Conservation (phyloP, 306 rosid genomes). For the Sicyos edulis region DNA sequence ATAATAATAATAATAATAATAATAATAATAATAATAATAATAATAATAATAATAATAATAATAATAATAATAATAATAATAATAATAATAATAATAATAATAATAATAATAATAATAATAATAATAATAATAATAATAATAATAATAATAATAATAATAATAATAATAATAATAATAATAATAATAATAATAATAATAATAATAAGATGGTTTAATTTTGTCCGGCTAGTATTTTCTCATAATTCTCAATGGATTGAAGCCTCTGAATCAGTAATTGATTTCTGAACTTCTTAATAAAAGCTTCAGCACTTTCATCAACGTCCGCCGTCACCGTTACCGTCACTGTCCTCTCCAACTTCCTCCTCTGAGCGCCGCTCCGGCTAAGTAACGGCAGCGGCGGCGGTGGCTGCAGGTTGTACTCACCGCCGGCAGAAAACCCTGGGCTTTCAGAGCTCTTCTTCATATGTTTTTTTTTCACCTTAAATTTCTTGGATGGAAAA, state of each 20-base stretch:
- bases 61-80: no score
- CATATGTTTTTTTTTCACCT: not conserved
- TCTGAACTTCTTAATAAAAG: conserved; percentile 82
- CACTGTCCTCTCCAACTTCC: conserved; percentile 54
- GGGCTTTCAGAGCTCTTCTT: not conserved
- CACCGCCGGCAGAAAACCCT: not conserved
- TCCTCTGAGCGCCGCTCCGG: conserved; percentile 9
- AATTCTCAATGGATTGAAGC: conserved; percentile 80
- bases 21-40: not conserved
- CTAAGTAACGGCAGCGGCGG: not conserved
- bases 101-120: not conserved
- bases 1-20: not conserved
- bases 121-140: not conserved
- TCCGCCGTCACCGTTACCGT: conserved; percentile 41
- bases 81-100: not conserved
- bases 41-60: no score
- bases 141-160: no score
- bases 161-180: no score
- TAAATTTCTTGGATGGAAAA: not conserved
- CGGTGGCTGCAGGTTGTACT: not conserved
- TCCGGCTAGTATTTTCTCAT: conserved; percentile 64
- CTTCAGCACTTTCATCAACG: conserved; percentile 74
- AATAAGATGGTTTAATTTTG: conserved; percentile 33
- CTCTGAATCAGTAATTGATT: conserved; percentile 66
- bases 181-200: not conserved